Percentiles rank a stretch among this genome's conserved stretches.
phyloP scores from a whole-genome alignment of 495 filamentous ascomycete species.

The Daldinia bambusicola region DNA sequence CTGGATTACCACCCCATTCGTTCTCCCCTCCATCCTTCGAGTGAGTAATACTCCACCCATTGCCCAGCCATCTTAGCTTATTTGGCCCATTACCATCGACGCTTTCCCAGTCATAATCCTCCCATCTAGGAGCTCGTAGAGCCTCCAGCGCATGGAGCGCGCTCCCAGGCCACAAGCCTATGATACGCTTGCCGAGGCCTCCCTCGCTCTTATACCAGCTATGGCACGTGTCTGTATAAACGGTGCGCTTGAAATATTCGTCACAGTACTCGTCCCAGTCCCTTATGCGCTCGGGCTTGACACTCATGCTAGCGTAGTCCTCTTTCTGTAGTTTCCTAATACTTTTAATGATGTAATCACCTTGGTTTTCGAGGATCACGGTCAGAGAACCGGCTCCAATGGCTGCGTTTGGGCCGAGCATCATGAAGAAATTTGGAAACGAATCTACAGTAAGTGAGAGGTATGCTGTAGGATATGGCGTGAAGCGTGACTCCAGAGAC shows the following conservation, averaged over 20 bases:
- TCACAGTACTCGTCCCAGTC: conserved; percentile 71
- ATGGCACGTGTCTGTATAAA: conserved; percentile 71
- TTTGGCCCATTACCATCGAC: conserved; percentile 42
- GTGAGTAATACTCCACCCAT: conserved; percentile 61
- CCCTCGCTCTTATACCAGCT: conserved; percentile 72
- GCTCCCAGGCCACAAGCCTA: conserved; percentile 57
- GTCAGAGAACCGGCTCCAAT: conserved; percentile 67
- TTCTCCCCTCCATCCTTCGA: conserved; percentile 38
- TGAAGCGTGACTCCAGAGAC: conserved; percentile 61
- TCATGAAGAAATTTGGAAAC: conserved; percentile 74
- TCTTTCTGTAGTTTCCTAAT: conserved; percentile 75
- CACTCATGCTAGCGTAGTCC: conserved; percentile 66
- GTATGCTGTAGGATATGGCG: conserved; percentile 67
- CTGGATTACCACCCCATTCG: conserved; percentile 53
- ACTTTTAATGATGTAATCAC: conserved; percentile 70
- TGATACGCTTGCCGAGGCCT: conserved; percentile 49
- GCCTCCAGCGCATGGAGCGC: conserved; percentile 58
- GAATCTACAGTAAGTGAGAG: conserved; percentile 69
- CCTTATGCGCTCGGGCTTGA: conserved; percentile 64
- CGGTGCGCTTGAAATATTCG: conserved; percentile 71
- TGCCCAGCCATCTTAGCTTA: conserved; percentile 59
- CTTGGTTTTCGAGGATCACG: conserved; percentile 65
- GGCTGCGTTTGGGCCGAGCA: conserved; percentile 68
- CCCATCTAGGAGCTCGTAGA: conserved; percentile 56
- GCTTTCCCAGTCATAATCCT: conserved; percentile 56